Evolutionary conservation across 768 basidiomycete species (phyloP), one percentile per base, ranked within the genome.

Genomic region (Rhodotorula sphaerocarpa): DNA sequence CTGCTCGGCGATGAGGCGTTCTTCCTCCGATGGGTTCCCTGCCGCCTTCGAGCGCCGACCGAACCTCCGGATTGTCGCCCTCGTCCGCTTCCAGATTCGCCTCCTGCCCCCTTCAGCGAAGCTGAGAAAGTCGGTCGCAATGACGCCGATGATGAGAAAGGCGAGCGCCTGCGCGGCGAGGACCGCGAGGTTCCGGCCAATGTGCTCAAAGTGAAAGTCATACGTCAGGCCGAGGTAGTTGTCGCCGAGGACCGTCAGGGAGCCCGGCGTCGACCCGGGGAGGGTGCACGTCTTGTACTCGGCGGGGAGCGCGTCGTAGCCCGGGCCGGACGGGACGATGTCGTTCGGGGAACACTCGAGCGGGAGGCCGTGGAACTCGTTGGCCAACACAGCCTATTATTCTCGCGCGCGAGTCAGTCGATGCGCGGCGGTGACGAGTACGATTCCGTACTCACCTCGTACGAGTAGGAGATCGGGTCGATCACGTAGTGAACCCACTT

Each of bases 191-290:
- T 69, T 69, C 25, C 55, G 41, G 61, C 68, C 65, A 41, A 62
- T 55, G 33, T 48, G 61, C 20, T 41, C 21, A 55, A 50, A 79
- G 79, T 7, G 69, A 76, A 73, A 76, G 76, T 58, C 75, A 78
- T 68, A 83, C 44, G 61, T 70, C 6, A 79, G 81, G 16, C 76
- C 66, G 51, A 91, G 75, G 74, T 95, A 95, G 76, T 47, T 83
- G 80, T 65, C 86, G 72, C 61, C 72, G 65, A 50, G 78, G 74
- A 68, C 86, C 82, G 76, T 54, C 57, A 77, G 77, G 36, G 78
- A 80, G 1, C 88, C 88, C 0, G 80, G 74, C 27, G 69, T 1
- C 12, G 86, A 89, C 27, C 67, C 67, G 44, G 63, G 67, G 12
- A 69, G 57, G 39, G 57, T 31, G 55, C 67, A 69, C 20, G 67